Conservation (phyloP, 108 stramenopile species). For the Cyclotella kingstonii region DNA sequence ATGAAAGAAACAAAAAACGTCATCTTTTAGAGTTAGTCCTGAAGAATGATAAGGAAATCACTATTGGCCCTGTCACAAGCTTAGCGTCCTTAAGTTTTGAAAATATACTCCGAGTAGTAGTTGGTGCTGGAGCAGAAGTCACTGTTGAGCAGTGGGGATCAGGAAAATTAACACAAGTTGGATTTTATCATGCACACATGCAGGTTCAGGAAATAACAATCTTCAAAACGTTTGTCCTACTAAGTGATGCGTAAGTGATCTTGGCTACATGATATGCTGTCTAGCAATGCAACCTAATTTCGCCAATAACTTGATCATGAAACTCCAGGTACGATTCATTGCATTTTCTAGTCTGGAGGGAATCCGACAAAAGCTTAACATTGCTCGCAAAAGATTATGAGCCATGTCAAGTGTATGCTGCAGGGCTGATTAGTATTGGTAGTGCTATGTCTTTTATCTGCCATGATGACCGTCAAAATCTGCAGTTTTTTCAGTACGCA, state of each 20-base stretch:
- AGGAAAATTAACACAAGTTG: constrained; percentile 82
- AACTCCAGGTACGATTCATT: constrained; percentile 74
- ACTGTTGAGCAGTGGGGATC: constrained; percentile 88
- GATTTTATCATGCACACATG: constrained; percentile 88
- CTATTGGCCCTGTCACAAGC: constrained; percentile 77
- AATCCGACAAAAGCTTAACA: constrained; percentile 85
- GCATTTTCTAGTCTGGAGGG: constrained; percentile 86
- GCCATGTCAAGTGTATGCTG: constrained; percentile 77
- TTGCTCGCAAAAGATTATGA: constrained; percentile 87
- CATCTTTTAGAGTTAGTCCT: constrained; percentile 52
- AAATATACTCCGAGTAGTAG: constrained; percentile 65
- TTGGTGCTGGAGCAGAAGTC: constrained; percentile 85
- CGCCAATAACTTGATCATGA: background rate
- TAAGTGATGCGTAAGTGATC: constrained; percentile 62
- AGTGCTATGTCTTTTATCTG: constrained; percentile 75
- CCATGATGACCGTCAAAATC: constrained; percentile 87
- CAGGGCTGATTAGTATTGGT: constrained; percentile 79
- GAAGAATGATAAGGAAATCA: constrained; percentile 77
- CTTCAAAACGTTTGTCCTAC: constrained; percentile 81
- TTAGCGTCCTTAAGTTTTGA: constrained; percentile 73
- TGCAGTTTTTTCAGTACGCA: constrained; percentile 91
- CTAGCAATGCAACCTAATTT: background rate
- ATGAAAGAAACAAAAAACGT: constrained; percentile 18
- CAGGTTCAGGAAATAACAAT: constrained; percentile 73
- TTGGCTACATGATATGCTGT: background rate